Base-by-base conservation (phyloP, 1,284 basidiomycete genomes). In the Sparassis latifolia region DNA sequence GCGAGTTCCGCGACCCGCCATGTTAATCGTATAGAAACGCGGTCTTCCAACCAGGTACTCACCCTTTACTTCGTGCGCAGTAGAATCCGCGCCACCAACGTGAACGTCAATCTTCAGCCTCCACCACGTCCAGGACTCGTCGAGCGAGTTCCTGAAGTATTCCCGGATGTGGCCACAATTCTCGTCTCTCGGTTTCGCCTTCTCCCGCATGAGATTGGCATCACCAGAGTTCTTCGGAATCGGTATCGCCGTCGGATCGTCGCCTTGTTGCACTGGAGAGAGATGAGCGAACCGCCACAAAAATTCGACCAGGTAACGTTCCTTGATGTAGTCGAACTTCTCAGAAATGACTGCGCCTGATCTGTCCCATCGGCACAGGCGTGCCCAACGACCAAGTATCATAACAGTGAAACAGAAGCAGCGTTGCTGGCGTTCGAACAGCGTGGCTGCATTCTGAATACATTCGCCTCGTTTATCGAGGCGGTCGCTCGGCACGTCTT, bases 311-410 rank as follows among this genome's bases (percentile, higher is more conserved):
- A 59, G 48, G 27, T 47, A 43, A 20, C 9, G 33, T 9, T 31
- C 35, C 0, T 54, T 40, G 4, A 39, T 4, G 39, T 56, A 53
- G 39, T 49, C 32, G 51, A 58, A 52, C 35, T 49, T 44, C 42
- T 50, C 42, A 2, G 52, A 47, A 27, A 50, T 45, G 40, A 49
- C 31, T n/a, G 49, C 10, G 3, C 52, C 52, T 1, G 54, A 48
- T 28, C 53, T 45, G 31, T 59, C 56, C 35, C 47, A 29, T 12
- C 47, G 41, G 28, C 48, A 6, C 20, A 59, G 10, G 20, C 58
- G 54, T 4, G 46, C 53, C 38, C 44, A 42, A 9, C 44, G 10
- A 28, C 53, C 51, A 20, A 57, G 33, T 45, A 58, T 44, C 20
- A 20, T 20, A 20, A 20, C 20, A 20, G 20, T 20, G 20, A 20